These are phyloP conservation scores for Solanum arcanum DNA, from an alignment of 257 asterid genomes.

Conservation along the genomic window DNA sequence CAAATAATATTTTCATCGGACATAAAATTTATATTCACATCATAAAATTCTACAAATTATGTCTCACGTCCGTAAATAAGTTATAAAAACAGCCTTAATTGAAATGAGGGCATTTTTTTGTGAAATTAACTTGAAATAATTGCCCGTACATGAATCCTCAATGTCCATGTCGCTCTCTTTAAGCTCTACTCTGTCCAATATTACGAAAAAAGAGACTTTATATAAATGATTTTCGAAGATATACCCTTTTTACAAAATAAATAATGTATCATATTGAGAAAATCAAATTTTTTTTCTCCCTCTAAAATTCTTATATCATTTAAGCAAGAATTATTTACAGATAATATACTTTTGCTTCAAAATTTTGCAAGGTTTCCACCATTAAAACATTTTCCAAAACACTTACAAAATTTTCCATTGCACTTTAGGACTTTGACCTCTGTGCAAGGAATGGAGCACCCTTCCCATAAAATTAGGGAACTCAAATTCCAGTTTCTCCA, in stretches of 20 bases:
- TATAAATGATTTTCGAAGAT: neutral
- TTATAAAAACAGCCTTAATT: neutral
- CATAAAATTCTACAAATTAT: neutral
- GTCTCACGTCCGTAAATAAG: neutral
- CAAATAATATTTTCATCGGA: rapidly evolving
- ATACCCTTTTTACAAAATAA: neutral
- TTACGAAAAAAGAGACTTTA: neutral
- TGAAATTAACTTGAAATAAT: neutral
- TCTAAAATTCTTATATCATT: neutral
- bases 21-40: neutral
- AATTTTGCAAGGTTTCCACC: neutral
- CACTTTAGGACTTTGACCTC: neutral
- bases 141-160: neutral
- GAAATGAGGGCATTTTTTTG: neutral
- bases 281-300: neutral
- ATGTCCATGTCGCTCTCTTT: neutral
- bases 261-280: neutral
- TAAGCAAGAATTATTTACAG: neutral
- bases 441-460: neutral
- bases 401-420: neutral
- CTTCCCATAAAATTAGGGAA: neutral
- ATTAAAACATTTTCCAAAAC: neutral
- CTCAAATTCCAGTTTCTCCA: neutral
- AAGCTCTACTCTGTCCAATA: neutral
- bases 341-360: neutral